Evolutionary conservation across 306 rosid genomes (phyloP), one percentile per base, ranked within the genome.

Genomic region (Alnus glutinosa): DNA sequence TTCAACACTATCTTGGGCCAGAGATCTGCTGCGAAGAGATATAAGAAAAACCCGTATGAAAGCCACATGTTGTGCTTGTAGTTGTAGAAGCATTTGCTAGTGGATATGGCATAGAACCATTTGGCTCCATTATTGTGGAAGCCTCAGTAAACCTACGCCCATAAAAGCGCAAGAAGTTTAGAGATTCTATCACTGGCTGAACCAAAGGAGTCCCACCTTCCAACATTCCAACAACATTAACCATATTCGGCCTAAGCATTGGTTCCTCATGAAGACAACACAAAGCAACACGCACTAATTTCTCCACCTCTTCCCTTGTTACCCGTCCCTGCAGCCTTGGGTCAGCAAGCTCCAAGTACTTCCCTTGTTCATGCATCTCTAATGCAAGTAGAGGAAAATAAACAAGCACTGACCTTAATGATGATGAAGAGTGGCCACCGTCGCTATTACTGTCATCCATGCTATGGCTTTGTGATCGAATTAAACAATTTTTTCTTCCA

Each of bases 241-340:
- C 90, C 95, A 95, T 92, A 82, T 71, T 91, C 28, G 98, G 98
- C 87, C 98, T 88, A 23, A 89, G 88, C 13, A 75, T 47, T 1
- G 98, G 98, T 39, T 91, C 98, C 87, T 95, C 98, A 7, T 95
- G 95, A 71, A 90, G 98, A 70, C 97, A 95, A 77, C 94, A 92
- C 85, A 95, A 82, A 32, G 97, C 96, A 15, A 95, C 69, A 13
- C 88, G 85, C 81, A 89, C 90, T 18, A 95, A 72, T 82, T 91
- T 92, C 84, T 89, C 92, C 76, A 87, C 97, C 34, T 92, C 95
- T 42, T 88, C 92, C 42, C 5, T 58, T 5, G 90, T 74, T 68
- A 87, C 95, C 4, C 94, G 92, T 59, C 92, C 91, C 87, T 85
- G 94, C 28, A 94, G 67, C 73, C 94, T 89, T 54, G 79, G 86